Conservation (phyloP, 2,329 filamentous ascomycete species). For the Pseudogymnoascus pannorum region DNA sequence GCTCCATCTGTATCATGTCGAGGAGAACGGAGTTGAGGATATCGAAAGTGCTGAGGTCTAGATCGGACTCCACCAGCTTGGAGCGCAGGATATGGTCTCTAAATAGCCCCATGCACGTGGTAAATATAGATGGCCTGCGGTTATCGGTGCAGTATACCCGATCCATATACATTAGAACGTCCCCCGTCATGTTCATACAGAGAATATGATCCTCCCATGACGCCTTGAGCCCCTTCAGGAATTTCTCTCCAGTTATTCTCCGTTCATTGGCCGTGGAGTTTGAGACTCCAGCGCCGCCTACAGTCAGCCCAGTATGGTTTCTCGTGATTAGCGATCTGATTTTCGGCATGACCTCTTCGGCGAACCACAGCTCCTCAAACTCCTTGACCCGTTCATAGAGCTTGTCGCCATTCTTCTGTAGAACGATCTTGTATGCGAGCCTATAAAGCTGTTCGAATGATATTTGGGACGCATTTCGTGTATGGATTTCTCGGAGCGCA, state of each 20-base stretch:
- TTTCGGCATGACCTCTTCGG: constrained; percentile 59
- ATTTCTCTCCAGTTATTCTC: constrained; percentile 71
- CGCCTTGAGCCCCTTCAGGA: constrained; percentile 66
- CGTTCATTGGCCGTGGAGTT: constrained; percentile 69
- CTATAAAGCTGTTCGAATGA: constrained; percentile 96
- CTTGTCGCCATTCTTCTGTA: constrained; percentile 75
- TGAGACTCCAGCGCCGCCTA: constrained; percentile 43
- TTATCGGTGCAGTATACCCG: constrained; percentile 72
- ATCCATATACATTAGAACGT: constrained; percentile 97
- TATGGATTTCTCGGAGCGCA: constrained; percentile 82
- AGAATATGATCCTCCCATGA: constrained; percentile 86
- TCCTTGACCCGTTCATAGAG: constrained; percentile 74
- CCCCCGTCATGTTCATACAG: constrained; percentile 93
- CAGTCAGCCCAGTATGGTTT: constrained; percentile 53
- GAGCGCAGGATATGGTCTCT: constrained; percentile 74
- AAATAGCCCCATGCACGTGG: constrained; percentile 78
- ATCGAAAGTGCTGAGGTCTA: constrained; percentile 52
- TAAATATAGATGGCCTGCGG: constrained; percentile 70
- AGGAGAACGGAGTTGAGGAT: constrained; percentile 77
- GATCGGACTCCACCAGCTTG: constrained; percentile 37
- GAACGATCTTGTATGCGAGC: constrained; percentile 85
- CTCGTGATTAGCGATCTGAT: constrained; percentile 66
- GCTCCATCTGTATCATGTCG: constrained; percentile 87
- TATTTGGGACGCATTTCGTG: constrained; percentile 78
- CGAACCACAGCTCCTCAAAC: constrained; percentile 79